Conservation (phyloP, 148 eudicot genomes). For the Fagopyrum homotropicum region DNA sequence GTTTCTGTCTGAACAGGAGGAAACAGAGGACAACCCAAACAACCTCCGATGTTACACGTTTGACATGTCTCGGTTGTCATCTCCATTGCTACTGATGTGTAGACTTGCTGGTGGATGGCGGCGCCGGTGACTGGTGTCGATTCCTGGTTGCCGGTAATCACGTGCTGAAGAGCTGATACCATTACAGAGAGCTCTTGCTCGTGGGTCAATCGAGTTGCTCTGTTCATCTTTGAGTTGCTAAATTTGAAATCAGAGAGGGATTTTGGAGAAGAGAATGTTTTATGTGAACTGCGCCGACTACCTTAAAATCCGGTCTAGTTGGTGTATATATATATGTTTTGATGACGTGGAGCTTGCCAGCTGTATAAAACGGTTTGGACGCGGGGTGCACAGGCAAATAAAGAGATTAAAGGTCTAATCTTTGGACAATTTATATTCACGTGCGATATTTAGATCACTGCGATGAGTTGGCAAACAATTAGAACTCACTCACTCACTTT, state of each 20-base stretch:
- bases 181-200: conserved; percentile 34
- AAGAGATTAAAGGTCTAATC: too few relatives aligned
- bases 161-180: conserved; percentile 36
- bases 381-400: not conserved
- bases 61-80: conserved; percentile 14
- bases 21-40: conserved; percentile 28
- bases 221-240: not conserved
- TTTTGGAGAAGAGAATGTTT: not conserved
- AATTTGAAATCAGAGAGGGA: not conserved
- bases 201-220: not conserved
- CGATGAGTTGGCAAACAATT: not conserved
- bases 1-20: not conserved
- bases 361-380: not conserved
- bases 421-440: not conserved
- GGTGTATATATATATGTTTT: not conserved
- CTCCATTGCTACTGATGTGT: not conserved
- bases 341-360: not conserved
- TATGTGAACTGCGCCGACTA: not conserved
- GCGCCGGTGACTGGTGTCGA: not conserved
- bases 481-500: not conserved
- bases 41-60: conserved; percentile 17
- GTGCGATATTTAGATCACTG: not conserved
- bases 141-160: conserved; percentile 22
- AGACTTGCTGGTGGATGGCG: not conserved
- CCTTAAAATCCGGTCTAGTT: not conserved